Conservation (phyloP, 2,329 filamentous ascomycete species). For the Teratosphaeria viscida region DNA sequence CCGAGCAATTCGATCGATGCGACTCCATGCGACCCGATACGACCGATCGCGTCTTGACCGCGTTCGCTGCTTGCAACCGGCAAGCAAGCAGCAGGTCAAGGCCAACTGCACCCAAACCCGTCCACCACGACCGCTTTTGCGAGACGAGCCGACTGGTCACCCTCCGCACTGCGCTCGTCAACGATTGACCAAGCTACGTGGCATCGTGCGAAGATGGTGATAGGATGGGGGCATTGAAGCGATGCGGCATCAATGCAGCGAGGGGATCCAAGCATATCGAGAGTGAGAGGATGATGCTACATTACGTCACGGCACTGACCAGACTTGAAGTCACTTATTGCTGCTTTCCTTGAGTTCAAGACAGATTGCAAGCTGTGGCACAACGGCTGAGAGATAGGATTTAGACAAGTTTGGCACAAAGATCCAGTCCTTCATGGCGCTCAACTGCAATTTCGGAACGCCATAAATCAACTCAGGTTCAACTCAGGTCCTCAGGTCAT, state of each 20-base stretch:
- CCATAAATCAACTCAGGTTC: neutral
- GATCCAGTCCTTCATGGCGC: neutral
- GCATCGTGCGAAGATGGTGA: neutral
- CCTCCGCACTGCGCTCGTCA: neutral
- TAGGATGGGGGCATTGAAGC: neutral
- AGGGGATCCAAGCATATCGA: neutral
- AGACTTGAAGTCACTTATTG: conserved; percentile 4
- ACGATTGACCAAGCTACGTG: neutral
- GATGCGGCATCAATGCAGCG: neutral
- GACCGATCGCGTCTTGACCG: neutral
- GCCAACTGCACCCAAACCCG: neutral
- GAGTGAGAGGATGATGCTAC: neutral
- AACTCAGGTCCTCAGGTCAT: neutral
- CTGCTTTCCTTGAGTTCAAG: conserved; percentile 1
- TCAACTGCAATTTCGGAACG: neutral
- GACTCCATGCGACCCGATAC: neutral
- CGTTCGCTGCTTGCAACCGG: neutral
- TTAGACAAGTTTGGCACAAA: neutral
- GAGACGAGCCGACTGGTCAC: neutral
- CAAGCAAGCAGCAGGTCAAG: neutral
- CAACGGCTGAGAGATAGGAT: neutral
- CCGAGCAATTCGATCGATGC: neutral
- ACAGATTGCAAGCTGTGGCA: neutral
- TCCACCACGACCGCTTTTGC: neutral
- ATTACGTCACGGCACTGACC: conserved; percentile 1